Evolutionary conservation across 805 yeast genomes (phyloP).

Genomic region (Nakazawaea laoshanensis): DNA sequence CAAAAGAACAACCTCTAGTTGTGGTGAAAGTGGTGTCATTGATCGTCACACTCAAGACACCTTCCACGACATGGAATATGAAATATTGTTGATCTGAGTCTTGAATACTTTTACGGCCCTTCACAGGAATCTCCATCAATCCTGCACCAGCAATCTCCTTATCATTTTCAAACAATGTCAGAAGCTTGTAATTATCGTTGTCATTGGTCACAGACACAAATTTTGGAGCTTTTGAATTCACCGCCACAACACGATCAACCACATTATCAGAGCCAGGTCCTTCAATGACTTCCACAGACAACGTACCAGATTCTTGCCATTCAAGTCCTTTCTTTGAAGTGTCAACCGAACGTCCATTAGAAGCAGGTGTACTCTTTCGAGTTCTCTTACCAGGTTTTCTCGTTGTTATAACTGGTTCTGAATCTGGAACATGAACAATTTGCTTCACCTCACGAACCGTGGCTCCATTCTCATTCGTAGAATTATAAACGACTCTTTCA

Average conservation of each 20-base stretch:
- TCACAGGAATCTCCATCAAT: conserved; percentile 53
- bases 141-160: conserved; percentile 68
- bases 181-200: conserved; percentile 50
- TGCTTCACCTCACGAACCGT: conserved; percentile 50
- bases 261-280: conserved; percentile 40
- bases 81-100: conserved; percentile 60
- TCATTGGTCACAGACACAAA: conserved; percentile 29
- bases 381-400: too few species aligned
- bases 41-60: conserved; percentile 60
- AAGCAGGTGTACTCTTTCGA: too few species aligned
- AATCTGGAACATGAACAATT: conserved; percentile 43
- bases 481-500: conserved; percentile 59
- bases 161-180: conserved; percentile 56
- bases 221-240: conserved; percentile 50
- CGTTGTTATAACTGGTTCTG: background rate
- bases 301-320: conserved; percentile 37
- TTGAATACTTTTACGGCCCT: conserved; percentile 51
- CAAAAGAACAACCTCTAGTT: conserved; percentile 68
- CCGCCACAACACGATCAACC: conserved; percentile 45
- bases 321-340: conserved; percentile 30
- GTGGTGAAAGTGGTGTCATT: conserved; percentile 52
- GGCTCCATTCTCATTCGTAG: conserved; percentile 32
- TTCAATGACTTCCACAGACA: conserved; percentile 40
- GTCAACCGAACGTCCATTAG: background rate
- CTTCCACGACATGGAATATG: conserved; percentile 68